phyloP scores from a whole-genome alignment of 306 rosid genomes.

The Vigna nakashimae region DNA sequence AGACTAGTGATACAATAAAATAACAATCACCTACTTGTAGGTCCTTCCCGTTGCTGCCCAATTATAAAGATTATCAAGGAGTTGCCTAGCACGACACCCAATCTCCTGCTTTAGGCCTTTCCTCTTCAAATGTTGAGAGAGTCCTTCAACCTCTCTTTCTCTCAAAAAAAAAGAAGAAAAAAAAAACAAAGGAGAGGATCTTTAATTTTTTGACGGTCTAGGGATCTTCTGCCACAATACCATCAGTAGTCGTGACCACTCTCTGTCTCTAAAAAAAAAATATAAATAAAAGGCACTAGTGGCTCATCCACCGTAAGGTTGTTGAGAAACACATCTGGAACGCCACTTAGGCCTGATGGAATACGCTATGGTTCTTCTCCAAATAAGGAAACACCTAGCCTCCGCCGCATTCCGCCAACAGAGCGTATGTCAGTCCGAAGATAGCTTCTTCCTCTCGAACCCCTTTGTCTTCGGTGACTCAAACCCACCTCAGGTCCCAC shows the following conservation, averaged over 20 bases:
- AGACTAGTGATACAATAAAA: no score
- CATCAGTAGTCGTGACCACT: conserved; percentile 63
- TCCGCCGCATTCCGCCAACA: conserved; percentile 95
- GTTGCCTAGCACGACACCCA: no score
- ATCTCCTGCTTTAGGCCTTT: no score
- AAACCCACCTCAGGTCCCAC: conserved; percentile 56
- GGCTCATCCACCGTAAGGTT: conserved; percentile 89
- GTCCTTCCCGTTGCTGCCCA: no score
- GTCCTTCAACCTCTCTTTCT: no score
- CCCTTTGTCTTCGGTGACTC: conserved; percentile 50
- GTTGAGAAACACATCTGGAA: conserved; percentile 84
- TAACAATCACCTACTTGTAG: no score
- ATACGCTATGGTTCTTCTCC: conserved; percentile 93
- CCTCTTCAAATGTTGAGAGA: no score
- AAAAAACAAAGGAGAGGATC: background rate
- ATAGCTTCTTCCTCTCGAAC: conserved; percentile 72
- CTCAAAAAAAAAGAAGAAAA: background rate
- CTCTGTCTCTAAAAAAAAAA: conserved; percentile 35
- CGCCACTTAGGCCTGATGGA: conserved; percentile 96
- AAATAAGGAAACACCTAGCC: conserved; percentile 92
- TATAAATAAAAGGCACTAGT: conserved; percentile 87
- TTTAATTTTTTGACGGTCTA: conserved; percentile 44
- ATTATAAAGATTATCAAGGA: no score
- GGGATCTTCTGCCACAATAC: conserved; percentile 36
- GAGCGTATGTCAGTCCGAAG: conserved; percentile 85